Base-by-base conservation (phyloP, 352 stramenopile genomes). In the Phytophthora chlamydospora region DNA sequence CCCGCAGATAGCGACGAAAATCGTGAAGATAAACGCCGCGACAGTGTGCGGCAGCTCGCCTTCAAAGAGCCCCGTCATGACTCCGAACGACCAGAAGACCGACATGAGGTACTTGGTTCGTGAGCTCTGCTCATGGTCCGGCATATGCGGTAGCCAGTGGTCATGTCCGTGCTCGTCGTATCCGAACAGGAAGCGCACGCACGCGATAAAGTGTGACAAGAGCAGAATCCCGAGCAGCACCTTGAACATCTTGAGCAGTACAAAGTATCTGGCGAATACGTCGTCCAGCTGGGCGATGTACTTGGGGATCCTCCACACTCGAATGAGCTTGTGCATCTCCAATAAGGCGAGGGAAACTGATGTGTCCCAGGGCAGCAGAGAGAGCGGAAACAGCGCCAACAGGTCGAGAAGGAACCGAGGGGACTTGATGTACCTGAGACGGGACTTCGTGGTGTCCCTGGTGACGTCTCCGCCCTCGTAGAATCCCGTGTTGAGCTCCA, bases 401-500 rank as follows among this genome's bases (percentile, higher is more conserved):
- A 88, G 31, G 34, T 91, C 83, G 1, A 90, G 50, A 1, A 69
- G 11, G 39, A 90, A 90, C 12, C 73, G 58, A 12, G 41, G 44
- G n/a, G 83, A 90, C 46, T 66, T 74, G 27, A 89, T 11, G 47
- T 91, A 91, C 46, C 80, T 80, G 6, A 58, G 2, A 1, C 76
- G 55, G 1, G 83, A 78, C n/a, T 85, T 85, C 3, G 33, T 73
- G 13, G 70, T 64, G 40, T 89, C 78, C 6, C 70, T 57, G 1
- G 70, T 77, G n/a, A 91, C 66, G 38, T 88, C 80, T 29, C 80
- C 83, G 29, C 70, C 76, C 35, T 89, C 72, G 60, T 91, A 91
- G 64, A 78, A 91, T 5, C 80, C 82, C 14, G 65, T 91, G 43
- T 91, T 85, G 33, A 91, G 66, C 44, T 91, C 72, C 19, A 88